Conservation (phyloP, 2,329 filamentous ascomycete species). For the Tolypocladium guangdongense region DNA sequence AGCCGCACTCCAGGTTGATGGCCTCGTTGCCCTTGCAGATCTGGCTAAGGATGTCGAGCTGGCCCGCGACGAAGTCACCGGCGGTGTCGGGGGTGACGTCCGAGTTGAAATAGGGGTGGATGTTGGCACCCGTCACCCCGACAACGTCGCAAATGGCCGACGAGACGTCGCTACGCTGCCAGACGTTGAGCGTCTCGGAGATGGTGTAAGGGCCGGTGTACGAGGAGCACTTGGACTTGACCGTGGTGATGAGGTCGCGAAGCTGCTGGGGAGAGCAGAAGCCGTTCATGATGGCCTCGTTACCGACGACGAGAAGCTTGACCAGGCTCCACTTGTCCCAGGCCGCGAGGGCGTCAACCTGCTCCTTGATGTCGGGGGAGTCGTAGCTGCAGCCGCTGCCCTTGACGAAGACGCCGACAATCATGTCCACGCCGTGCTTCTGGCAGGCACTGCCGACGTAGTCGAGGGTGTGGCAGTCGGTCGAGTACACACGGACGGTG, state of each 20-base stretch:
- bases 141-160: constrained; percentile 57
- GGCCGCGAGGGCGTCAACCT: constrained; percentile 60
- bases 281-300: constrained; percentile 76
- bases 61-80: constrained; percentile 62
- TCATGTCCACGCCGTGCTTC: constrained; percentile 61
- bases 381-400: constrained; percentile 45
- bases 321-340: constrained; percentile 71
- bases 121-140: constrained; percentile 74
- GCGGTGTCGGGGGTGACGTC: constrained; percentile 51
- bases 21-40: constrained; percentile 63
- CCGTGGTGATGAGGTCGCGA: constrained; percentile 55
- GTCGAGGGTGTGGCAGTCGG: constrained; percentile 75
- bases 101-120: constrained; percentile 90
- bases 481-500: constrained; percentile 75
- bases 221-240: constrained; percentile 57
- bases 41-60: constrained; percentile 59
- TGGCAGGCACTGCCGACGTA: constrained; percentile 61
- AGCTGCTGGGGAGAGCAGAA: constrained; percentile 56
- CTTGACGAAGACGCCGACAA: constrained; percentile 81
- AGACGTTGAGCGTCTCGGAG: constrained; percentile 73
- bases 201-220: constrained; percentile 73
- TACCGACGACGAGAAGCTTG: constrained; percentile 74
- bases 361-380: constrained; percentile 52
- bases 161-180: constrained; percentile 51
- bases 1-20: constrained; percentile 84